Evolutionary conservation across 495 filamentous ascomycete genomes (phyloP).

Genomic region (Talaromyces adpressus): DNA sequence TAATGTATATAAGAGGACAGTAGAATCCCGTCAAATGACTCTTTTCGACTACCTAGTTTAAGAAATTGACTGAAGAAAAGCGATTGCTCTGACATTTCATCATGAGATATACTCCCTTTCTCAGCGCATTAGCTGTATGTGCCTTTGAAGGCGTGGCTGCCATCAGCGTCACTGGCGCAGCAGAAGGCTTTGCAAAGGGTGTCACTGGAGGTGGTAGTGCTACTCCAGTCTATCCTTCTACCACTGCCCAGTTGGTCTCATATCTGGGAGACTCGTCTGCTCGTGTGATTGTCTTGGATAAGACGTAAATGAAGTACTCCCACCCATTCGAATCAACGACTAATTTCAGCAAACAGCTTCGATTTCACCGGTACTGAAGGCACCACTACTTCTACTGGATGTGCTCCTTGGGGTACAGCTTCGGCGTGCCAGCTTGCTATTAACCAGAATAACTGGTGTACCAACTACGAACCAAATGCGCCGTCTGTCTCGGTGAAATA

Average conservation of each 20-base stretch:
- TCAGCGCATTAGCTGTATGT: not conserved
- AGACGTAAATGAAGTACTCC: not conserved
- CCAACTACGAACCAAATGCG: constrained; percentile 30
- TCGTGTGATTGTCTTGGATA: not conserved
- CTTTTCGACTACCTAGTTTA: not conserved
- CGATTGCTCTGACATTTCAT: not conserved
- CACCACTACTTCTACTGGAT: constrained; percentile 23
- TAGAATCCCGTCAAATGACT: not conserved
- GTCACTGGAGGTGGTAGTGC: not conserved
- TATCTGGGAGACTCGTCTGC: not conserved
- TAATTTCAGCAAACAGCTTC: not conserved
- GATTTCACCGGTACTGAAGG: not conserved
- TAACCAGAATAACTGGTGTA: constrained; percentile 43
- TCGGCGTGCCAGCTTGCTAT: constrained; percentile 45
- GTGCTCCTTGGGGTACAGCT: constrained; percentile 37
- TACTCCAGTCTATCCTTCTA: not conserved
- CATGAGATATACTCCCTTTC: not conserved
- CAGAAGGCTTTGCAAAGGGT: not conserved
- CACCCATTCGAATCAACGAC: not conserved
- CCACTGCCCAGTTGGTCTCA: not conserved
- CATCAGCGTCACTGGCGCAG: not conserved
- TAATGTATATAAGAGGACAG: not conserved
- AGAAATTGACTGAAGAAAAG: not conserved
- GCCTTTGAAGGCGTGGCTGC: not conserved
- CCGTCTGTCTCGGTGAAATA: constrained; percentile 14